These are phyloP conservation scores for Termitomyces sp. DNA, from an alignment of 768 basidiomycete genomes.

Conservation along the genomic window DNA sequence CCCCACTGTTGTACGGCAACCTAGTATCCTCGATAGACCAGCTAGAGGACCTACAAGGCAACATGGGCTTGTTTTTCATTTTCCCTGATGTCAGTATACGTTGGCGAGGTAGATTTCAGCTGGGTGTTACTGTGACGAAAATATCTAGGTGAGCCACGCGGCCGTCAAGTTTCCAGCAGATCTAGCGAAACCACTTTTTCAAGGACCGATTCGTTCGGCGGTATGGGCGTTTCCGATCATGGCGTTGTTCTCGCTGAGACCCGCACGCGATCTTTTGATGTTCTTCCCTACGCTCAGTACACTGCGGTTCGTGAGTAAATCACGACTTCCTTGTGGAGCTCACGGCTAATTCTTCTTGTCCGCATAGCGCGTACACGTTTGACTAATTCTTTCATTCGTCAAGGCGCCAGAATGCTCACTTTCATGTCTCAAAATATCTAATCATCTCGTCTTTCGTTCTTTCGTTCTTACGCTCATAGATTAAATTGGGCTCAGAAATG, in stretches of 20 bases:
- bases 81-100: conserved; percentile 91
- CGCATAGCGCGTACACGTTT: conserved; percentile 44
- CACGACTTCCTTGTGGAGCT: conserved; percentile 12
- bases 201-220: conserved; percentile 48
- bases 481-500: background rate
- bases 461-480: background rate
- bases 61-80: conserved; percentile 81
- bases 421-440: conserved; percentile 30
- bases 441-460: background rate
- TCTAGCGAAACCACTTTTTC: conserved; percentile 21
- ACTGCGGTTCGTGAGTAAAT: conserved; percentile 69
- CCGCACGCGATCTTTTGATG: conserved; percentile 77
- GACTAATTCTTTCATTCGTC: conserved; percentile 51
- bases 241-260: conserved; percentile 70
- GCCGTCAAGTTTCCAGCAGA: conserved; percentile 1
- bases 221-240: conserved; percentile 50
- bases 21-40: conserved; percentile 81
- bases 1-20: conserved; percentile 78
- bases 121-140: conserved; percentile 71
- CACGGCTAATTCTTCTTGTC: conserved; percentile 14
- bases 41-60: conserved; percentile 77
- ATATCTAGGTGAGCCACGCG: conserved; percentile 62
- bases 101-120: conserved; percentile 70
- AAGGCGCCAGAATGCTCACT: conserved; percentile 52
- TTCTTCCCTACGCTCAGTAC: conserved; percentile 71